Conservation (phyloP, 2,329 filamentous ascomycete genomes). For the Epichloe scottii region DNA sequence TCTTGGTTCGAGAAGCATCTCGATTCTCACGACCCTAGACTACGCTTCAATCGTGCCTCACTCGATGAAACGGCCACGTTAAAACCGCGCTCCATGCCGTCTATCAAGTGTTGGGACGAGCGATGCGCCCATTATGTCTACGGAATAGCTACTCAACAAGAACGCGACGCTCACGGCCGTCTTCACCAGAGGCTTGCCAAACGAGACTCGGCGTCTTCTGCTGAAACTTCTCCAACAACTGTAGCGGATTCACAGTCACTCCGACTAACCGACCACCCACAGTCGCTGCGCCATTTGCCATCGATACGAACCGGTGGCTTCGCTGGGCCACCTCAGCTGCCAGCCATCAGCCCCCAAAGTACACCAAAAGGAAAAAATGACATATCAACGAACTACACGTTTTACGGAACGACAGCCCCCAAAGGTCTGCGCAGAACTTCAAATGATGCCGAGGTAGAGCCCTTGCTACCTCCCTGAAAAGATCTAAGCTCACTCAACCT, state of each 20-base stretch:
- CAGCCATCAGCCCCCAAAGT: slow-evolving; percentile 7
- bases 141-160: slow-evolving; percentile 37
- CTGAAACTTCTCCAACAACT: slow-evolving; percentile 12
- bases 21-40: slow-evolving; percentile 33
- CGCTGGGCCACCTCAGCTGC: slow-evolving; percentile 3
- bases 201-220: slow-evolving; percentile 32
- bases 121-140: slow-evolving; percentile 46
- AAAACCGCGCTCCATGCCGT: slow-evolving; percentile 8
- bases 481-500: slow-evolving; percentile 37
- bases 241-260: slow-evolving; percentile 1
- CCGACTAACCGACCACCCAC: background rate
- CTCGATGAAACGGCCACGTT: slow-evolving; percentile 1
- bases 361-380: slow-evolving; percentile 6
- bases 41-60: slow-evolving; percentile 16
- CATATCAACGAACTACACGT: slow-evolving; percentile 3
- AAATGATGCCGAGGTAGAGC: slow-evolving; percentile 35
- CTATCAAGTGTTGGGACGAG: slow-evolving; percentile 43
- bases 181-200: slow-evolving; percentile 30
- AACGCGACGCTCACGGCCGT: slow-evolving; percentile 38
- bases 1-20: slow-evolving; percentile 42
- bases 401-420: background rate
- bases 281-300: slow-evolving; percentile 1
- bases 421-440: slow-evolving; percentile 21
- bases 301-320: slow-evolving; percentile 2
- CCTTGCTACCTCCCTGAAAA: slow-evolving; percentile 41